Base-by-base conservation (phyloP, 106 monocot species). In the Dendrobium chrysotoxum region DNA sequence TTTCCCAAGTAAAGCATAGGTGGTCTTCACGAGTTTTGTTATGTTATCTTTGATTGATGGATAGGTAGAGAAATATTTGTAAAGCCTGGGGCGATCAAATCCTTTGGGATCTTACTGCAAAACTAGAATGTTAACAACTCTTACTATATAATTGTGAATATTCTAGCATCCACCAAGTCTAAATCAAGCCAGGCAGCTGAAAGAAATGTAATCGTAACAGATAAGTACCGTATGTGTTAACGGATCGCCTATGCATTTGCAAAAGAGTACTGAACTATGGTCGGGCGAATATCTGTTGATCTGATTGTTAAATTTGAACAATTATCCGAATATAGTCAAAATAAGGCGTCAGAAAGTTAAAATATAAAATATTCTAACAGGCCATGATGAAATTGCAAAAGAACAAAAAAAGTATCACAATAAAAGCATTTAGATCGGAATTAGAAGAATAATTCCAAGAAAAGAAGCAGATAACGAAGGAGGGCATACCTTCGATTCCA, bases 401-500 rank as follows among this genome's bases (percentile, higher is more conserved):
- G 23, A n/a, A 11, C 31, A 28, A 31, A 15, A 31, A 28, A n/a
- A 28, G 10, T 28, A 67, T 64, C 7, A 17, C 20, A 15, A 70
- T 70, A 35, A 28, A 70, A 31, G 15, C 7, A 64, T 10, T 28
- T 70, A 23, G 15, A 35, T 70, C 70, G 13, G 28, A 46, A 47
- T 4, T 44, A 76, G 5, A 76, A 76, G 28, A 45, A 76, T 4
- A 28, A 21, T 50, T 76, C 44, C 4, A 47, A 25, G 26, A 76
- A 26, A 2, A 47, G 41, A 4, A 74, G 40, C 21, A 39, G 41
- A 50, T 13, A 13, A 50, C 3, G 16, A 74, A 74, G 41, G 11
- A 76, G 26, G 5, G 50, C 45, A 58, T 38, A 91, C 93, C 93
- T 91, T 93, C 87, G 79, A 93, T 93, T 28, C 93, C 93, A 38